A percentile compares a stretch with the other conserved stretches of the same genome.
Evolutionary conservation across 2,329 filamentous ascomycete genomes (phyloP).

Genomic region (Neurospora crassa): DNA sequence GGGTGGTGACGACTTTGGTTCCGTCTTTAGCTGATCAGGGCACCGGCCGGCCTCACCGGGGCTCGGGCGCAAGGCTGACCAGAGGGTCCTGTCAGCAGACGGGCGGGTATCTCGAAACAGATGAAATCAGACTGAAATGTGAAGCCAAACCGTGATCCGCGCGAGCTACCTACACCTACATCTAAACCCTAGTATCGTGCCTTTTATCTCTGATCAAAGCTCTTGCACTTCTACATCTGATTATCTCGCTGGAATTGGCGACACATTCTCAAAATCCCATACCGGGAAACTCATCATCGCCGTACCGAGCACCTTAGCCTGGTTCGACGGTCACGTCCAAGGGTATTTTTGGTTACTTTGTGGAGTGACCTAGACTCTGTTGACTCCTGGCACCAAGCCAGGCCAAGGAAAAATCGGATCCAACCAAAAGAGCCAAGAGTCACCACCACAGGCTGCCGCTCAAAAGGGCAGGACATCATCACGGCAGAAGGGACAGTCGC

Average conservation of each 20-base stretch:
- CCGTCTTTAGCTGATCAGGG: background rate
- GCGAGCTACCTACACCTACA: background rate
- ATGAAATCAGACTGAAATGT: background rate
- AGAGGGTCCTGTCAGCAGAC: background rate
- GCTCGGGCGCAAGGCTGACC: background rate
- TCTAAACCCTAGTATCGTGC: background rate
- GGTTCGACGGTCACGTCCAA: background rate
- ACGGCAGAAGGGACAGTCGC: background rate
- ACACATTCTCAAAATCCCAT: background rate
- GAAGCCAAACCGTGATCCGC: background rate
- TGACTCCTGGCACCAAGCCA: background rate
- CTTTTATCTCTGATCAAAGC: background rate
- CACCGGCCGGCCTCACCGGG: background rate
- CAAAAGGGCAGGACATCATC: background rate
- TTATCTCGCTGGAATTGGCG: background rate
- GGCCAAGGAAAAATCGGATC: background rate
- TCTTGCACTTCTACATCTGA: background rate
- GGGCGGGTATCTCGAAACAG: background rate
- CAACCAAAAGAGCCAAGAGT: background rate
- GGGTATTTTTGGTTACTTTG: conserved; percentile 13
- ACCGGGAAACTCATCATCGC: background rate
- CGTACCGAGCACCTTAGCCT: background rate
- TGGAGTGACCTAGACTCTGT: conserved; percentile 12
- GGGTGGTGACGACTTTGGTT: background rate
- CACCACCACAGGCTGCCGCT: background rate